Evolutionary conservation across 441 rosid species (phyloP).

Genomic region (Pelargonium fulgidum): DNA sequence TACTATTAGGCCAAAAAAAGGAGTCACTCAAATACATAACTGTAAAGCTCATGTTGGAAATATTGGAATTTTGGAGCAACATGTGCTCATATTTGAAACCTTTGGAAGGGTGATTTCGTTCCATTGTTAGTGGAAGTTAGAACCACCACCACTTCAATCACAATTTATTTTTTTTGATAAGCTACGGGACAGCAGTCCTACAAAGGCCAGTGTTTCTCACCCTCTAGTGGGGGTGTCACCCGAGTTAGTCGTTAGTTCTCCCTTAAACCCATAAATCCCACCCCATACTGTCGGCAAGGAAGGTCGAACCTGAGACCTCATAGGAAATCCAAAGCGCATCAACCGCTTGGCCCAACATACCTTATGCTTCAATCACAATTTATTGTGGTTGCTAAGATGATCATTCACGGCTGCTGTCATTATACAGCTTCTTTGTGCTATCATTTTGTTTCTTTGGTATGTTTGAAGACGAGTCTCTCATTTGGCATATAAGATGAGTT

Average conservation of each 20-base stretch:
- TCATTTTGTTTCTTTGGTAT: conserved; percentile 1
- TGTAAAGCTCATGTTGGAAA: not conserved
- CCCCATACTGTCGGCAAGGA: no score
- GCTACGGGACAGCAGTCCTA: no score
- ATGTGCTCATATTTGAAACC: not conserved
- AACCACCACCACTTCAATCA: not conserved
- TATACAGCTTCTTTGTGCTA: no score
- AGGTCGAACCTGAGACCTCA: no score
- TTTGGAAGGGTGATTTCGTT: conserved; percentile 9
- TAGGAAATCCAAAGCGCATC: no score
- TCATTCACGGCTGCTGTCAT: not conserved
- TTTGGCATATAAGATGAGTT: not conserved
- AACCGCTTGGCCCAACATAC: no score
- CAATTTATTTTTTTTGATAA: no score
- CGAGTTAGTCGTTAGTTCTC: no score
- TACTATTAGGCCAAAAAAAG: conserved; percentile 6
- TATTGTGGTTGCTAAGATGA: conserved; percentile 5
- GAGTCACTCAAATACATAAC: not conserved
- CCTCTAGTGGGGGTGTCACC: no score
- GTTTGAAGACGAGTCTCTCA: not conserved
- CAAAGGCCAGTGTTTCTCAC: no score
- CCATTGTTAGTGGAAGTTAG: not conserved
- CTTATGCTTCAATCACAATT: not conserved
- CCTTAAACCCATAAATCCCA: no score
- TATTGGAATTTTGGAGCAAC: not conserved